These are phyloP conservation scores for Nasturtium officinale DNA, from an alignment of 345 rosid genomes.

Conservation along the genomic window DNA sequence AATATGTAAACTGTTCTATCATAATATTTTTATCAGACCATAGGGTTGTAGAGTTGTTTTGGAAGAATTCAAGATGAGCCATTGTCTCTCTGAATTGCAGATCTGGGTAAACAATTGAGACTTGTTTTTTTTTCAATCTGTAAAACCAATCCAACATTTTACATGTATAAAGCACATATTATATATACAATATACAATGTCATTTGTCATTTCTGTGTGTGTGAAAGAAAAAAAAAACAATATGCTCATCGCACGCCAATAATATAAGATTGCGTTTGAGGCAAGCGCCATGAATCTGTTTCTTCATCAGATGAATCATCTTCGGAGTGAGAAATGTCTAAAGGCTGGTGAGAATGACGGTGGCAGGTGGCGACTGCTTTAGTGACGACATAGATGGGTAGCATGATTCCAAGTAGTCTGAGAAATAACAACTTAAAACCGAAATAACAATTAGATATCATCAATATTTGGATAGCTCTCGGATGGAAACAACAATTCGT, in stretches of 20 bases:
- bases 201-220: conserved; percentile 1
- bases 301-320: conserved; percentile 67
- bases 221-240: conserved; percentile 11
- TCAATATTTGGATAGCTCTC: conserved; percentile 29
- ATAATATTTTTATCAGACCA: conserved; percentile 13
- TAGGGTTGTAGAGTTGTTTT: conserved; percentile 5
- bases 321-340: conserved; percentile 30
- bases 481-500: conserved; percentile 58
- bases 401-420: conserved; percentile 60
- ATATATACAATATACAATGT: conserved; percentile 39
- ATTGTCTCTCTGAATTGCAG: conserved; percentile 17
- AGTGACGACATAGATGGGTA: conserved; percentile 69
- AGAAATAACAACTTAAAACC: conserved; percentile 60
- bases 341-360: conserved; percentile 47
- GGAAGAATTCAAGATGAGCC: conserved; percentile 6
- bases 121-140: conserved; percentile 8
- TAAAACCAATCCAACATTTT: conserved; percentile 31
- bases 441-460: not conserved
- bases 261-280: conserved; percentile 45
- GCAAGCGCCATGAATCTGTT: conserved; percentile 43
- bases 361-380: conserved; percentile 54
- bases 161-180: conserved; percentile 31
- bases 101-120: conserved; percentile 5
- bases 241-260: conserved; percentile 40
- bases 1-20: not conserved